phyloP scores from a whole-genome alignment of 192 early-diverging fungal genomes.

The Physocladia obscura region DNA sequence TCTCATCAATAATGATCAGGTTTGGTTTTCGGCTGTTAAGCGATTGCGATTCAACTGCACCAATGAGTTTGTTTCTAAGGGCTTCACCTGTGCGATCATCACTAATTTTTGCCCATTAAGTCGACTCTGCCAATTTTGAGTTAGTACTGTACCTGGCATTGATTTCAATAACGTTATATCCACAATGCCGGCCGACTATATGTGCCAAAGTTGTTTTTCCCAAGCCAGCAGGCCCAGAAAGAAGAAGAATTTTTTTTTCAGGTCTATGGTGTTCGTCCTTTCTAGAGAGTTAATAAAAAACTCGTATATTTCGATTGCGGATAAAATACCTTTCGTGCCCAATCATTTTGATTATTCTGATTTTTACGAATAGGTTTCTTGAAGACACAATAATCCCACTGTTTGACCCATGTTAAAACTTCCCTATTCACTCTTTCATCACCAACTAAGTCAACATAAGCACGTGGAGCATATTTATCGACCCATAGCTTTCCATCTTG shows the following conservation, averaged over 20 bases:
- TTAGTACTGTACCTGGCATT: constrained; percentile 66
- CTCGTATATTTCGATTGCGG: not conserved
- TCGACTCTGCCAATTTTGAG: not conserved
- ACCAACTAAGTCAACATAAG: constrained; percentile 84
- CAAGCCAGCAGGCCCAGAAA: constrained; percentile 89
- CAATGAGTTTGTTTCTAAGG: constrained; percentile 69
- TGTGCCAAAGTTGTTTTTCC: constrained; percentile 98
- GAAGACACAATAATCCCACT: constrained; percentile 97
- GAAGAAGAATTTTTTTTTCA: constrained; percentile 67
- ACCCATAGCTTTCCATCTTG: constrained; percentile 65
- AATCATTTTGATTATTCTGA: not conserved
- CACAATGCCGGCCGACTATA: constrained; percentile 83
- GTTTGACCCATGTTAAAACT: constrained; percentile 90
- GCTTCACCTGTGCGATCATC: constrained; percentile 86
- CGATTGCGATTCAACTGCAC: constrained; percentile 77
- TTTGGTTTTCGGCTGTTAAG: constrained; percentile 68
- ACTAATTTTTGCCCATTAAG: constrained; percentile 46
- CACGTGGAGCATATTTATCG: constrained; percentile 83
- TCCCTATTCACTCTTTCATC: constrained; percentile 87
- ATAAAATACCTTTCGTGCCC: not conserved
- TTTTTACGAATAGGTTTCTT: constrained; percentile 35
- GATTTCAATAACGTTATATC: constrained; percentile 89
- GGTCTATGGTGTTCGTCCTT: constrained; percentile 57
- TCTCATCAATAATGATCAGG: constrained; percentile 90
- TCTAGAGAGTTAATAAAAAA: not conserved